phyloP scores from a whole-genome alignment of 352 stramenopile genomes.

The Phytophthora vignae region DNA sequence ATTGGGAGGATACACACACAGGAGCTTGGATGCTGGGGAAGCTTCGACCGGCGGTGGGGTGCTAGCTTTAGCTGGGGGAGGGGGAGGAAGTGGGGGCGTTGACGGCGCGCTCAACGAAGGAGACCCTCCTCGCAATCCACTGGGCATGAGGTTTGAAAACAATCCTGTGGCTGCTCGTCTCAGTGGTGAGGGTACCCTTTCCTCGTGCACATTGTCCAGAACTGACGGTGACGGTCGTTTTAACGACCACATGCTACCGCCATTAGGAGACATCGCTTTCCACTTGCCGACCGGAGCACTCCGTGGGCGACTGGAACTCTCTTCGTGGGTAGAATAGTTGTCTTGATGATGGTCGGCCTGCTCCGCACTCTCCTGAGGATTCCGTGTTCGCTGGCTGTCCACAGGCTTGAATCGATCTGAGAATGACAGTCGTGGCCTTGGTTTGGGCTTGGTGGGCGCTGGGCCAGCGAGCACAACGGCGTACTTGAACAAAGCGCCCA shows the following conservation, averaged over 20 bases:
- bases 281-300: slow-evolving; percentile 34
- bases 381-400: slow-evolving; percentile 56
- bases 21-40: slow-evolving; percentile 51
- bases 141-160: slow-evolving; percentile 46
- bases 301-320: slow-evolving; percentile 12
- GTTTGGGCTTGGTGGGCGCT: slow-evolving; percentile 39
- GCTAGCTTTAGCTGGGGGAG: slow-evolving; percentile 13
- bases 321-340: slow-evolving; percentile 12
- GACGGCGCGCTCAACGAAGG: slow-evolving; percentile 27
- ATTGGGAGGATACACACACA: slow-evolving; percentile 57
- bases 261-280: slow-evolving; percentile 31
- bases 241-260: slow-evolving; percentile 31
- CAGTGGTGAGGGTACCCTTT: slow-evolving; percentile 28
- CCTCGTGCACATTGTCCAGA: slow-evolving; percentile 43
- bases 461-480: slow-evolving; percentile 69
- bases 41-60: slow-evolving; percentile 3
- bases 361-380: slow-evolving; percentile 47
- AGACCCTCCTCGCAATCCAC: slow-evolving; percentile 30
- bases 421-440: slow-evolving; percentile 41
- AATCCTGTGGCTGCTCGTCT: slow-evolving; percentile 39
- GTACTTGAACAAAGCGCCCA: slow-evolving; percentile 77
- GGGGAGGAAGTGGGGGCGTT: slow-evolving; percentile 28
- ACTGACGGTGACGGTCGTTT: slow-evolving; percentile 37
- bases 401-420: slow-evolving; percentile 48
- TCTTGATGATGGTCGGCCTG: slow-evolving; percentile 24